Base-by-base conservation (phyloP, 2,329 filamentous ascomycete species). In the Epichloe sp. region DNA sequence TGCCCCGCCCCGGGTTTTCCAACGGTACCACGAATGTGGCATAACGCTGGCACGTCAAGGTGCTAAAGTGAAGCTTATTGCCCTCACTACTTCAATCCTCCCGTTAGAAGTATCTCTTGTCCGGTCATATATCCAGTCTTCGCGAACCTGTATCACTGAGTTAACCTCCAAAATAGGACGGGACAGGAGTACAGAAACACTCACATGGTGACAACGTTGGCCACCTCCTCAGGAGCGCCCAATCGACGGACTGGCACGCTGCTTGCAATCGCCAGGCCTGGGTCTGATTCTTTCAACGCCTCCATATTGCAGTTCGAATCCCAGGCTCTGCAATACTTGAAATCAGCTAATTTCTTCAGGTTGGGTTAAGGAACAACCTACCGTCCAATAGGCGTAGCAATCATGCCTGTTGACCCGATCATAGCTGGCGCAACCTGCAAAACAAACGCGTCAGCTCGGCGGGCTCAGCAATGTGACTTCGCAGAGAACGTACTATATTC, bases 351-450 rank as follows among this genome's bases (percentile, higher is more conserved):
- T 11, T 23, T 19, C 11, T 3, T 12, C 14, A 23, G 40, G 17
- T 19, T 3, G 11, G 38, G 23, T 14, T 14, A 14, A 8, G 8
- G 12, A 36, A 1, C 3, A 36, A 37, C 52, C 19, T 17, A 54
- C 52, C 44, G 43, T 49, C 42, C 43, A 12, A 47, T 44, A 17
- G 52, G 52, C n/a, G 26, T 14, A 35, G 52, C 47, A 36, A 54
- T 54, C 52, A 54, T 54, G 47, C 52, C 52, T n/a, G 52, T 54
- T 15, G 50, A 51, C 11, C 52, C 49, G 31, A 54, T 52, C 52
- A 54, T 54, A 14, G 52, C 52, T 19, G 52, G 52, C 2, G 49
- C 45, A 7, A 54, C 52, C 52, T 54, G 31, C 12, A 34, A 26
- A 15, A 49, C 3, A 14, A 35, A 6, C n/a, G 26, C 11, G 26